Evolutionary conservation across 805 yeast genomes (phyloP), one percentile per base, ranked within the genome.

Genomic region (Blastobotrys muscicola): DNA sequence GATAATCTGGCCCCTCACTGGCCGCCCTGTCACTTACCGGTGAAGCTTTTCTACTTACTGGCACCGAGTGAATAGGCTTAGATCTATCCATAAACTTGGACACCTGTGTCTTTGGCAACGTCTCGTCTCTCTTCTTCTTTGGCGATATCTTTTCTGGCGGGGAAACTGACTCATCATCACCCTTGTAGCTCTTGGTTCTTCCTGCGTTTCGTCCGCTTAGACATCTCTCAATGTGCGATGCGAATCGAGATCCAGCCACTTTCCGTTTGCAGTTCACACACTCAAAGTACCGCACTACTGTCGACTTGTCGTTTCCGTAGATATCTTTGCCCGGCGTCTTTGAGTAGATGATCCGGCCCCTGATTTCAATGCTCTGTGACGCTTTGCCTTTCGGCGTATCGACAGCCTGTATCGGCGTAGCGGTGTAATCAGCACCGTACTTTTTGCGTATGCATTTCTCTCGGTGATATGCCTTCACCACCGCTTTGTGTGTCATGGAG

Each of bases 191-290:
- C 30, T 37, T 38, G 3, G 42, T n/a, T 16, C 42, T 14, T 32
- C 36, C 46, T 35, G 40, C 30, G 35, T 51, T 51, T 45, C 84
- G 72, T 9, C 96, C 83, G 36, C 85, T 85, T 16, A 87, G 62
- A 59, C 98, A 90, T 54, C 95, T 78, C 58, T 87, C 94, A 29
- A 90, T 71, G 63, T 90, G 98, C 35, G 85, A 87, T 2, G 97
- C 97, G 69, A 85, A 89, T 46, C 98, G 68, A 33, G 85, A 82
- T 1, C 95, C 95, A 0, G 95, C 90, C 6, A 90, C 82, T 55
- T 81, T 85, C 45, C 98, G 70, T 13, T 76, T 79, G 62, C 98
- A 90, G 51, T 83, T 82, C 3, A 72, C 71, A 64, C 98, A 90
- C 44, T 69, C 74, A 54, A 86, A 85, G 60, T 87, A 86, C 42